Evolutionary conservation across 495 filamentous ascomycete species (phyloP), one percentile per base, ranked within the genome.

Genomic region (Copromyces sp.): DNA sequence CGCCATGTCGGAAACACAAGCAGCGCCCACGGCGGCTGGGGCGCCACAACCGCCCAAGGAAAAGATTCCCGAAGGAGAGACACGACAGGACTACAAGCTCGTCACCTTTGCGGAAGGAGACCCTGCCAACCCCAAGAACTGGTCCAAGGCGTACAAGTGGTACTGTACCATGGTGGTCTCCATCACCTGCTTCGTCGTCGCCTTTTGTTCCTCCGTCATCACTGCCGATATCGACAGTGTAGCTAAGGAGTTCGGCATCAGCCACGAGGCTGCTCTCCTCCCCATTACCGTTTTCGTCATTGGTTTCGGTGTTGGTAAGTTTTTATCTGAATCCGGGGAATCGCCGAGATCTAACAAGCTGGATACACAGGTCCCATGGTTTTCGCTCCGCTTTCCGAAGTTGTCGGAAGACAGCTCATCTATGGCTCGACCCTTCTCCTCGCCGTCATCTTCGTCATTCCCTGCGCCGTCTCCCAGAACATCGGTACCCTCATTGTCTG

Each of bases 321-420:
- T 72, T 39, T 37, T 32, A 9, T 39, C 39, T 40, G 24, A 32
- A 65, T 35, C 29, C 35, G 29, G 12, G 53, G 29, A 65, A 35
- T 65, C 6, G 16, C 53, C 53, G 53, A 65, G 53, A 65, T 16
- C 73, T 76, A 39, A 74, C 32, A 32, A 24, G 24, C 24, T 24
- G 39, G 16, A 3, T 0, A 59, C 3, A 11, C 29, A 78, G 76
- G 77, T 4, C 93, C 93, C n/a, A 92, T 94, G 91, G 84, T 83
- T 16, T 96, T 94, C 77, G 92, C 93, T 35, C 93, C 93, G 0
- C 79, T 94, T 70, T 91, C 88, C 12, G 92, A 94, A 78, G 84
- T 94, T 70, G 78, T 89, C 39, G 93, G 93, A 68, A 83, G 92
- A 69, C 84, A 86, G 53, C 82, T 90, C 12, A 88, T 95, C 72